Evolutionary conservation across 2,329 filamentous ascomycete genomes (phyloP).

Genomic region (Alternaria ethzedia): DNA sequence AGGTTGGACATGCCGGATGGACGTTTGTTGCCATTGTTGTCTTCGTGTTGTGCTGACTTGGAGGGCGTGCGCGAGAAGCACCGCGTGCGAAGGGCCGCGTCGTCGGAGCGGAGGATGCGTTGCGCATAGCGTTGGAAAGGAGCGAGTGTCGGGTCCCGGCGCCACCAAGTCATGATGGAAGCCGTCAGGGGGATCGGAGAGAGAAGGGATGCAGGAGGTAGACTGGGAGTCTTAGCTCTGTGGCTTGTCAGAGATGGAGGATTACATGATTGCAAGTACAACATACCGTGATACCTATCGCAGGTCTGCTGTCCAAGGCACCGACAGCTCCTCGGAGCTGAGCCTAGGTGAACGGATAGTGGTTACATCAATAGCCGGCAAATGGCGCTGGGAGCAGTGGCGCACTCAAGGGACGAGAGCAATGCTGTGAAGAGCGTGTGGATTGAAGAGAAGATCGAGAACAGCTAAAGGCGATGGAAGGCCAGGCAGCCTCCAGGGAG

Average conservation of each 20-base stretch:
- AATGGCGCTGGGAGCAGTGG: neutral
- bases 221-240: neutral
- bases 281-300: slow-evolving; percentile 1
- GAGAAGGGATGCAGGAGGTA: neutral
- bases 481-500: slow-evolving; percentile 9
- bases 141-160: slow-evolving; percentile 33
- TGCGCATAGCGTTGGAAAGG: slow-evolving; percentile 32
- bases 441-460: neutral
- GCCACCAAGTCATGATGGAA: slow-evolving; percentile 38
- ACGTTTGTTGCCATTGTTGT: slow-evolving; percentile 21
- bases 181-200: neutral
- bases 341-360: slow-evolving; percentile 1
- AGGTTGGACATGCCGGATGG: slow-evolving; percentile 35
- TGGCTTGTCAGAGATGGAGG: neutral
- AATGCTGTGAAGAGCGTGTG: neutral
- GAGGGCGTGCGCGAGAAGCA: slow-evolving; percentile 38
- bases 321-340: slow-evolving; percentile 12
- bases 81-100: slow-evolving; percentile 31
- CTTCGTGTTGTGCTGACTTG: slow-evolving; percentile 27
- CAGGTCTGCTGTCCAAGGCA: slow-evolving; percentile 7
- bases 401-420: neutral
- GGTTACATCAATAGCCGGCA: slow-evolving; percentile 3
- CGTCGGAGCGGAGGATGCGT: slow-evolving; percentile 29
- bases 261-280: neutral
- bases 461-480: neutral